Evolutionary conservation across 1,284 basidiomycete genomes (phyloP).

Genomic region (Anthracocystis panici-leucophaei): DNA sequence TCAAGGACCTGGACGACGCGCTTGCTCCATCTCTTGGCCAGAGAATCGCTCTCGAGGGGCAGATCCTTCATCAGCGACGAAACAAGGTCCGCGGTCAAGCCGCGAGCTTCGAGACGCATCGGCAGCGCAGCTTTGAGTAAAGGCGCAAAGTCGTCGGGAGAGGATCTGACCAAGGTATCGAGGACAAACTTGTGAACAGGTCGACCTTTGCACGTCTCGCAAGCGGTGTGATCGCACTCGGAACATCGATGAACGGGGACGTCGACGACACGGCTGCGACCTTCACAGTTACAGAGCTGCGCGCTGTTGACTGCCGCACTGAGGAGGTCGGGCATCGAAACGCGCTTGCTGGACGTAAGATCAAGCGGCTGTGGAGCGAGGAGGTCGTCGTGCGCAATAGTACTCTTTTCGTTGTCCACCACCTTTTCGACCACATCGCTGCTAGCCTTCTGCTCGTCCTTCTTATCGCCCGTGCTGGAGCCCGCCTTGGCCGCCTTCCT

Average conservation of each 20-base stretch:
- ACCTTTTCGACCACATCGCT: conserved; percentile 71
- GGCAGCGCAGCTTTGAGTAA: conserved; percentile 84
- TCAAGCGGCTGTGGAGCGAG: conserved; percentile 39
- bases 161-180: conserved; percentile 72
- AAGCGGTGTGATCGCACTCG: conserved; percentile 84
- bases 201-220: conserved; percentile 86
- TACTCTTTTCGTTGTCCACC: conserved; percentile 69
- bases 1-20: conserved; percentile 77
- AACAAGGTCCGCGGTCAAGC: conserved; percentile 72
- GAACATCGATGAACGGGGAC: conserved; percentile 76
- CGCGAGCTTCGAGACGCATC: conserved; percentile 77
- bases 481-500: conserved; percentile 11
- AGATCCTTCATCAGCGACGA: conserved; percentile 72
- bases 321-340: conserved; percentile 73
- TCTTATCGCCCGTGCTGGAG: conserved; percentile 75
- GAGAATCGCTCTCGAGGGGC: conserved; percentile 68
- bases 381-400: conserved; percentile 72
- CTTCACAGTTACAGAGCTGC: conserved; percentile 89
- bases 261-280: conserved; percentile 79
- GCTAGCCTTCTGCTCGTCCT: conserved; percentile 72
- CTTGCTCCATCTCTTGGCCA: conserved; percentile 78
- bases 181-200: conserved; percentile 82
- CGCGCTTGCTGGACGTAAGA: conserved; percentile 35
- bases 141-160: conserved; percentile 78
- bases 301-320: conserved; percentile 78